Percentiles rank a stretch among this genome's conserved stretches.
Conservation (phyloP, 352 stramenopile genomes). For the Globisporangium megalacanthum region DNA sequence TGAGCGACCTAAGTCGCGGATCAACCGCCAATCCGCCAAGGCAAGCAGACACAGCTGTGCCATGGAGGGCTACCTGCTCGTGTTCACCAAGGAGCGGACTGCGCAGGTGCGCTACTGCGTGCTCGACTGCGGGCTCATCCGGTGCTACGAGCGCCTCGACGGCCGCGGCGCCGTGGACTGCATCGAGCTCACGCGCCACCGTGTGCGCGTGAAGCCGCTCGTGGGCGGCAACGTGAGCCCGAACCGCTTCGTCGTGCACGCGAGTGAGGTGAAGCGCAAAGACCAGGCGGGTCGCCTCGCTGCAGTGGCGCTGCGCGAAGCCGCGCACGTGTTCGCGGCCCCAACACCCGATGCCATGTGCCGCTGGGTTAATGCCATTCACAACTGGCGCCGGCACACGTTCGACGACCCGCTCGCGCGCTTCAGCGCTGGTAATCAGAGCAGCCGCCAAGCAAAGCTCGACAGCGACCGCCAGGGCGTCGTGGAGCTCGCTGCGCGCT, state of each 20-base stretch:
- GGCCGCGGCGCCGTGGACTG: constrained; percentile 29
- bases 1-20: no score
- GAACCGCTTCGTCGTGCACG: constrained; percentile 59
- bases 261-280: constrained; percentile 42
- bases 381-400: constrained; percentile 64
- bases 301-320: constrained; percentile 20
- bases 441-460: constrained; percentile 15
- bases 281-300: constrained; percentile 43
- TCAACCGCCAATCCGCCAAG: not conserved
- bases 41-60: not conserved
- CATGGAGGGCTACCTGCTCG: constrained; percentile 77
- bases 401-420: constrained; percentile 43
- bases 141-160: constrained; percentile 32
- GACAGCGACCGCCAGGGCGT: constrained; percentile 13
- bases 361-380: constrained; percentile 60
- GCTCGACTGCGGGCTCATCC: constrained; percentile 58
- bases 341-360: constrained; percentile 48
- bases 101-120: constrained; percentile 60
- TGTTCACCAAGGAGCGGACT: constrained; percentile 36
- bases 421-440: constrained; percentile 16
- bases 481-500: constrained; percentile 26
- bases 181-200: constrained; percentile 59
- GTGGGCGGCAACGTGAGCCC: constrained; percentile 44
- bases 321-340: constrained; percentile 45
- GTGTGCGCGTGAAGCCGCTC: constrained; percentile 46